Conservation (phyloP, 2,329 filamentous ascomycete species). For the Coniochaeta sp. region DNA sequence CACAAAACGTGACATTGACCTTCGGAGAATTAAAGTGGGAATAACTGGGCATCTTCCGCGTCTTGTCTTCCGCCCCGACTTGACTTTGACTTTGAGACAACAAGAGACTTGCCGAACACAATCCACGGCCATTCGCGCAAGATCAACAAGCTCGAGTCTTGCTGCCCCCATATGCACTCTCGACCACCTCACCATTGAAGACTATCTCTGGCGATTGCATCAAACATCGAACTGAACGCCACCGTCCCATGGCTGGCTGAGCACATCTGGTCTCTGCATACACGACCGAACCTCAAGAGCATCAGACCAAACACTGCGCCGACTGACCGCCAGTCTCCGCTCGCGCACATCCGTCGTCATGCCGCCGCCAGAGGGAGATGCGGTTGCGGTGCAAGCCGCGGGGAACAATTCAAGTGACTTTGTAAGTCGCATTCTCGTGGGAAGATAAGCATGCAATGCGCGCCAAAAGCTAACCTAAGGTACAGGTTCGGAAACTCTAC, state of each 20-base stretch:
- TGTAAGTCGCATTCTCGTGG: constrained; percentile 51
- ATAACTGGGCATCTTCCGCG: too few relatives aligned
- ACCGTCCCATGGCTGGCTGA: not conserved
- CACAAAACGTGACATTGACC: too few relatives aligned
- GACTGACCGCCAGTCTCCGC: not conserved
- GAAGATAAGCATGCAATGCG: not conserved
- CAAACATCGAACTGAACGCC: not conserved
- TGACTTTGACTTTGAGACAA: not conserved
- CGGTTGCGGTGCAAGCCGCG: constrained; percentile 26
- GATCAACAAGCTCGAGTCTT: not conserved
- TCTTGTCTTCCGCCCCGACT: not conserved
- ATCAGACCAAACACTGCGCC: not conserved
- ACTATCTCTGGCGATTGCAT: not conserved
- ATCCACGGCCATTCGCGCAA: not conserved
- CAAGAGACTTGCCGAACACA: too few relatives aligned
- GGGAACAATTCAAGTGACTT: constrained; percentile 89
- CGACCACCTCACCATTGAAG: not conserved
- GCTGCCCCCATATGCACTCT: not conserved
- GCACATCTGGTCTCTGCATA: not conserved
- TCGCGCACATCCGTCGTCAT: not conserved
- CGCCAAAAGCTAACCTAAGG: constrained; percentile 7
- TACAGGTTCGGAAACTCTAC: constrained; percentile 92
- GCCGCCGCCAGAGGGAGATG: not conserved
- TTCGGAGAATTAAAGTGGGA: not conserved
- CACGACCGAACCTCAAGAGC: not conserved